Evolutionary conservation across 306 rosid species (phyloP).

Genomic region (Quercus variabilis): DNA sequence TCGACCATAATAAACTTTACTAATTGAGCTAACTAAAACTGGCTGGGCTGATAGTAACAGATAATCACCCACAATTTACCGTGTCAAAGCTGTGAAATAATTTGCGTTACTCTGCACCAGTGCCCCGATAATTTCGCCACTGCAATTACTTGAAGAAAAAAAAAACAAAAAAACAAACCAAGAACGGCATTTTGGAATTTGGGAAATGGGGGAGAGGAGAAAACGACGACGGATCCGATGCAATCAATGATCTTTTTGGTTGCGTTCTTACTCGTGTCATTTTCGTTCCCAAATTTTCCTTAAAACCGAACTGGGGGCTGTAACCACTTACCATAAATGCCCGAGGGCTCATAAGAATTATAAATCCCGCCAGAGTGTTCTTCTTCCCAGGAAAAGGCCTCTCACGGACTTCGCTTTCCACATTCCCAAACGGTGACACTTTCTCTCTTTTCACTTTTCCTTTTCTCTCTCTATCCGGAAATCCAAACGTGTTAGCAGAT

Average conservation of each 20-base stretch:
- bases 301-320: too few species aligned
- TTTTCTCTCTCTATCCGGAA: background rate
- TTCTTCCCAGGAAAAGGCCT: background rate
- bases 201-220: background rate
- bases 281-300: background rate
- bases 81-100: accelerated
- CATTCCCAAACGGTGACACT: background rate
- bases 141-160: too few species aligned
- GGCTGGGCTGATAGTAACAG: accelerated
- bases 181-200: too few species aligned
- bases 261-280: background rate
- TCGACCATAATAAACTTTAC: accelerated
- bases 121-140: too few species aligned
- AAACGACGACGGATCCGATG: background rate
- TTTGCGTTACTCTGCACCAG: accelerated
- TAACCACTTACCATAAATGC: conserved; percentile 2
- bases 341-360: background rate
- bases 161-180: too few species aligned
- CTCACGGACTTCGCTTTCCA: background rate
- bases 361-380: background rate
- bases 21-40: accelerated
- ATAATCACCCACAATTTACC: too few species aligned
- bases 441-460: background rate
- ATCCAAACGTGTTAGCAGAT: conserved; percentile 14
- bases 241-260: too few species aligned